Base-by-base conservation (phyloP, 129 eudicot species). In the Saposhnikovia divaricata region DNA sequence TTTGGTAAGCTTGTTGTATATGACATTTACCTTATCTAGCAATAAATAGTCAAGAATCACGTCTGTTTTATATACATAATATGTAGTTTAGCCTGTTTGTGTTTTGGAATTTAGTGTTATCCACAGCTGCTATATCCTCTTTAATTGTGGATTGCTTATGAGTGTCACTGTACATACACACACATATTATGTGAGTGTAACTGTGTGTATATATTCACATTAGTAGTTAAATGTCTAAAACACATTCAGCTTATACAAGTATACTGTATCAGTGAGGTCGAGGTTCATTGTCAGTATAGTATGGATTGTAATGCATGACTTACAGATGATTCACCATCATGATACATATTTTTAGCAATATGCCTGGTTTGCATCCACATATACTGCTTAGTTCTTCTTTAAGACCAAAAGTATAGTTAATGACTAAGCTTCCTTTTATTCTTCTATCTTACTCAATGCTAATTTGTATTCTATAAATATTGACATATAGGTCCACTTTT, bases 401-500 rank as follows among this genome's bases (percentile, higher is more conserved):
- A 10, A 21, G 50, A 72, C 50, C 45, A 39, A 5, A 11, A 9
- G 34, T 39, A 72, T 6, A 72, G 59, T 51, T 16, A 6, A 42
- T 3, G 16, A 42, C 76, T 27, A 9, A 42, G 45, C 76, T 72
- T 42, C 34, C 76, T 71, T 43, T 40, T 39, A 38, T 3, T 4
- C 27, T 71, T 19, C 23, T 23, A 72, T 72, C 19, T 72, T 42
- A 27, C 65, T 55, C 45, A 23, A 8, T 42, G 48, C 31, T 3
- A 15, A 69, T 69, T 3, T 69, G 7, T 2, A 23, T 74, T 0
- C 53, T n/a, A 34, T 72, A 19, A 6, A 40, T 39, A 42, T 42
- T 57, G 57, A 59, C 79, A 73, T 74, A 16, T 71, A 53, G 83
- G 38, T 80, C 77, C 77, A 15, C 79, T 34, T 84, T 71, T 89